Base-by-base conservation (phyloP, 2,329 filamentous ascomycete genomes). In the Epichloe amarillans region DNA sequence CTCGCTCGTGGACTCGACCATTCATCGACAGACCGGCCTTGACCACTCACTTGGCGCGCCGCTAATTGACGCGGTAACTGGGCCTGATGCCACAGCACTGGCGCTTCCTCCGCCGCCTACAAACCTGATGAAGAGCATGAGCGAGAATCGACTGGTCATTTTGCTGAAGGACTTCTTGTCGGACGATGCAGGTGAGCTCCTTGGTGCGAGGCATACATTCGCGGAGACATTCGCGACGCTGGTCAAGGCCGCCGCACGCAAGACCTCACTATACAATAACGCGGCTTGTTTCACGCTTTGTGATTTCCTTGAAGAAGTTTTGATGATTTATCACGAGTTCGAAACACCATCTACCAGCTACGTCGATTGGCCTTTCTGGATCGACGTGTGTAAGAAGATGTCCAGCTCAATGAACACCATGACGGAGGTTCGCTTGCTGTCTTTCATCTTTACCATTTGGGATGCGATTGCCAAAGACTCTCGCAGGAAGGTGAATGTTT, bases 281-380 rank as follows among this genome's bases (percentile, higher is more conserved):
- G 81, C 81, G 55, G 85, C 88, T 17, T 94, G 88, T 64, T 93
- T 93, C 62, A 86, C 88, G 10, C 73, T 95, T n/a, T 91, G 89
- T 62, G 90, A 96, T 64, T 89, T 95, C 56, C 71, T 95, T 26
- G 88, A 95, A 62, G 89, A 95, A 66, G 76, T 84, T 1, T 71
- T 95, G 47, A 72, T 80, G 15, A 82, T 88, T 40, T 76, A 76
- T 53, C 70, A 75, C 51, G 64, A 68, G 6, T 70, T 68, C 46
- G 72, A 73, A 53, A 69, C 71, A 3, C 64, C 65, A n/a, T 64
- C 67, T n/a, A 58, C 58, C 11, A 62, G 64, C 55, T 75, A 83
- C 47, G 66, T 90, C 40, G 81, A 91, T 64, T 94, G 88, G 84
- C 65, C 75, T 0, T 95, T 96, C 64, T 95, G 89, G 90, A 72